Base-by-base conservation (phyloP, 768 basidiomycete genomes). In the Mycena chlorophos region DNA sequence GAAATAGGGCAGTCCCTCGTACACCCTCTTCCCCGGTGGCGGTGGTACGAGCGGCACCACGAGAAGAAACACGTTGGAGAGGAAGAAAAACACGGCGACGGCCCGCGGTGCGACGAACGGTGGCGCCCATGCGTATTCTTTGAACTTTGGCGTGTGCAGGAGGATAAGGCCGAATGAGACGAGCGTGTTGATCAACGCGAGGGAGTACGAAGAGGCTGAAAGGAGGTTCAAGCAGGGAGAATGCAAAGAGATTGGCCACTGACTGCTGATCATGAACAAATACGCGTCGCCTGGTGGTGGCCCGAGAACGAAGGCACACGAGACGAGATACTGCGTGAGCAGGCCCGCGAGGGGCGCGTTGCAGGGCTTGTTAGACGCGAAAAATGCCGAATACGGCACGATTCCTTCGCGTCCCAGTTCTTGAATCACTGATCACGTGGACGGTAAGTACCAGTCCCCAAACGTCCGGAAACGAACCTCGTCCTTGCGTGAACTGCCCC, bases 281-380 rank as follows among this genome's bases (percentile, higher is more conserved):
- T 88, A 91, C 0, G 86, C 87, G 60, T 91, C 89, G 2, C 90
- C 88, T 0, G 86, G 78, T 0, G 89, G 89, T 0, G 85, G 75
- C 1, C 75, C 74, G 5, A 83, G 61, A 45, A 87, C 72, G 53
- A 87, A 73, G 12, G 77, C 60, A 20, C 80, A 76, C 0, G 86
- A 87, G 16, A 88, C 63, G 4, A 82, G 19, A 68, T 83, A 91
- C 61, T 88, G 87, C 0, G 77, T 71, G 45, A 84, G 77, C 3
- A 91, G 72, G 0, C 86, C 88, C 0, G 81, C 73, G 1, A 86
- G 66, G 0, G 90, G 90, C 0, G 88, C 81, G 55, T 77, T 73
- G 69, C 87, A 91, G 0, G 88, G 89, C 58, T 82, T 82, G 66
- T 82, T 88, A 65, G 83, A 86, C 1, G 87, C 81, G 60, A 90